A percentile compares a stretch with the other conserved stretches of the same genome.
Conservation (phyloP, 495 filamentous ascomycete genomes). For the Trichocladium antarcticum region DNA sequence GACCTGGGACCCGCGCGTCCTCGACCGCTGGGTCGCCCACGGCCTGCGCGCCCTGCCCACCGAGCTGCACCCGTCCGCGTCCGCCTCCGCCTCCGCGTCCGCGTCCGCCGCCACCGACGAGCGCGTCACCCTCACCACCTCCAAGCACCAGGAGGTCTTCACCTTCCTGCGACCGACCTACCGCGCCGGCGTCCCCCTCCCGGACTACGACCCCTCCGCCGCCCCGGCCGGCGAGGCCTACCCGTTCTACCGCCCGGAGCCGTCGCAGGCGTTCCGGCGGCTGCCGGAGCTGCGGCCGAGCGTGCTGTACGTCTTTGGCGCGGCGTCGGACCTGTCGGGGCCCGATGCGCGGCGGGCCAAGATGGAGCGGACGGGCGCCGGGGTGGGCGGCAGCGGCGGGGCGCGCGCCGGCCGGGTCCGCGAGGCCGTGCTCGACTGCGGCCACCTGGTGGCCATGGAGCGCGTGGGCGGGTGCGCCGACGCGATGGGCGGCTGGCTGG, state of each 20-base stretch:
- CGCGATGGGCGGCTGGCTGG: constrained; percentile 52
- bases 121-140: constrained; percentile 47
- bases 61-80: constrained; percentile 36
- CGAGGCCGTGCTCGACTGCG: constrained; percentile 52
- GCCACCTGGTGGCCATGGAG: constrained; percentile 83
- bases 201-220: constrained; percentile 10
- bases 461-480: constrained; percentile 53
- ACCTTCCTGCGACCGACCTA: constrained; percentile 39
- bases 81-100: not conserved
- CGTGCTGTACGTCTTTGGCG: constrained; percentile 75
- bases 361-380: constrained; percentile 52
- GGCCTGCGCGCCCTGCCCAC: constrained; percentile 49
- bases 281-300: constrained; percentile 63
- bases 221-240: constrained; percentile 13
- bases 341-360: constrained; percentile 44
- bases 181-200: constrained; percentile 6
- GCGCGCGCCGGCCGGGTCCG: constrained; percentile 54
- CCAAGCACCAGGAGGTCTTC: constrained; percentile 52
- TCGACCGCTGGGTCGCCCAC: constrained; percentile 53
- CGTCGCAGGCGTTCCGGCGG: constrained; percentile 46
- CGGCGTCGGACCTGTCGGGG: constrained; percentile 48
- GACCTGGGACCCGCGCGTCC: constrained; percentile 61
- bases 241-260: constrained; percentile 72
- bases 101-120: constrained; percentile 4
- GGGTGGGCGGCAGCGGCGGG: constrained; percentile 60